These are phyloP conservation scores for Trichomonas gallinae DNA, from an alignment of 208 protist genomes.

Conservation along the genomic window DNA sequence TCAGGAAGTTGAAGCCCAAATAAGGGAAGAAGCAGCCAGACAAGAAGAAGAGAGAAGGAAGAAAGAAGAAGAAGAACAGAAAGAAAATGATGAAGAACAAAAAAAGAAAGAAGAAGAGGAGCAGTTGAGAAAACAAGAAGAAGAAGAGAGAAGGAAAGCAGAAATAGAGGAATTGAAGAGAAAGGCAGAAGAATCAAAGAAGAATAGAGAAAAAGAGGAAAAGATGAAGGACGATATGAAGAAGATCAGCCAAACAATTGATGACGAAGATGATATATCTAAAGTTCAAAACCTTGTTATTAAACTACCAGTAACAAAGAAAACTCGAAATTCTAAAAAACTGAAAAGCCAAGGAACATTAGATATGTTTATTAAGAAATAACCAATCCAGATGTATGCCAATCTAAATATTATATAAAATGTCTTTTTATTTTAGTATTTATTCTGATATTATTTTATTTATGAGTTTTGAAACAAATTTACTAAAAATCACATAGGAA, in stretches of 20 bases:
- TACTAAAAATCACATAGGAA: too few relatives aligned
- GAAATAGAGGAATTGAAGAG: background rate
- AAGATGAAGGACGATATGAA: background rate
- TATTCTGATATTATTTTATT: too few relatives aligned
- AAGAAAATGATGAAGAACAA: background rate
- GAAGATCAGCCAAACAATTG: background rate
- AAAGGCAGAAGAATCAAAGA: background rate
- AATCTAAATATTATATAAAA: too few relatives aligned
- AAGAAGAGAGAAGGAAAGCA: background rate
- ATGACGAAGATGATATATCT: background rate
- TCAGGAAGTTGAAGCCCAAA: background rate
- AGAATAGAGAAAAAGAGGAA: background rate
- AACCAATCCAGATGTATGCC: too few relatives aligned
- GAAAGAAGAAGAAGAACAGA: background rate
- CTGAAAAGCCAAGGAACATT: too few relatives aligned
- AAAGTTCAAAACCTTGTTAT: background rate
- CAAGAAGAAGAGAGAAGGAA: background rate
- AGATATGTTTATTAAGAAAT: too few relatives aligned
- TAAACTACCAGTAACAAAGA: too few relatives aligned
- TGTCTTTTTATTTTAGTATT: too few relatives aligned
- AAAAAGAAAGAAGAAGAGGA: background rate
- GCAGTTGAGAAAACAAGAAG: background rate
- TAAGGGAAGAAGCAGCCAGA: background rate
- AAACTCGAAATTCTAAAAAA: too few relatives aligned
- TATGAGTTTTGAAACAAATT: too few relatives aligned